A percentile compares a stretch with the other conserved stretches of the same genome.
Evolutionary conservation across 139 green algal genomes (phyloP).

Genomic region (Volvox africanus): DNA sequence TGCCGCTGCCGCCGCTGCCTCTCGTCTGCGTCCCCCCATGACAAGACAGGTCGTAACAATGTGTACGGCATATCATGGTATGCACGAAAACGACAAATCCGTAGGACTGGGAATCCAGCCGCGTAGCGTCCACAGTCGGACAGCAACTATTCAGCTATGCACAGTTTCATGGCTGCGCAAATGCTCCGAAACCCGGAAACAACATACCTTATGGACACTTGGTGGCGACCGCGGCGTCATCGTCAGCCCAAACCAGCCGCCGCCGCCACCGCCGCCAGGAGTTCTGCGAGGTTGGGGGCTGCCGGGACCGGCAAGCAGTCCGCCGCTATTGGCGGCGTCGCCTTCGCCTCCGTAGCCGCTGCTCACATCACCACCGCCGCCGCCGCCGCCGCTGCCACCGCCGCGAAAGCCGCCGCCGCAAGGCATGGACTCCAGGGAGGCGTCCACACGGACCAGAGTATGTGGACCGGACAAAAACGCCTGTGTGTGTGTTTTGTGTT

Average conservation of each 20-base stretch:
- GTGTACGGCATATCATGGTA: too few relatives aligned
- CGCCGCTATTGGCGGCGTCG: background rate
- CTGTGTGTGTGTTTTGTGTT: background rate
- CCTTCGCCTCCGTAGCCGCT: too few relatives aligned
- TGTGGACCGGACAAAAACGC: constrained; percentile 61
- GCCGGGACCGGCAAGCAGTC: background rate
- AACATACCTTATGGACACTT: background rate
- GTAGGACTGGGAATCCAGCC: too few relatives aligned
- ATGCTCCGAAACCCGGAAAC: too few relatives aligned
- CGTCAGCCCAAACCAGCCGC: background rate
- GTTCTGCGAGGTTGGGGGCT: background rate
- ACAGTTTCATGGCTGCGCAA: too few relatives aligned
- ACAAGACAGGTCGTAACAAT: too few relatives aligned
- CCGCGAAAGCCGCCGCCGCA: background rate
- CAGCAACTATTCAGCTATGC: too few relatives aligned
- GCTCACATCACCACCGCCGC: background rate
- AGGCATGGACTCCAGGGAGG: background rate
- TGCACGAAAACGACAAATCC: too few relatives aligned
- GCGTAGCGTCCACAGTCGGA: too few relatives aligned
- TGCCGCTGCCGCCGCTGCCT: constrained; percentile 9
- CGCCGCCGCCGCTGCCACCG: constrained; percentile 7
- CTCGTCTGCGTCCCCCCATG: background rate
- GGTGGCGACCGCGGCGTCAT: background rate
- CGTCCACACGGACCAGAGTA: constrained; percentile 58
- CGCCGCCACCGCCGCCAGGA: constrained; percentile 14